These are phyloP conservation scores for Coleophoma crateriformis DNA, from an alignment of 2,329 filamentous ascomycete genomes.

Conservation along the genomic window DNA sequence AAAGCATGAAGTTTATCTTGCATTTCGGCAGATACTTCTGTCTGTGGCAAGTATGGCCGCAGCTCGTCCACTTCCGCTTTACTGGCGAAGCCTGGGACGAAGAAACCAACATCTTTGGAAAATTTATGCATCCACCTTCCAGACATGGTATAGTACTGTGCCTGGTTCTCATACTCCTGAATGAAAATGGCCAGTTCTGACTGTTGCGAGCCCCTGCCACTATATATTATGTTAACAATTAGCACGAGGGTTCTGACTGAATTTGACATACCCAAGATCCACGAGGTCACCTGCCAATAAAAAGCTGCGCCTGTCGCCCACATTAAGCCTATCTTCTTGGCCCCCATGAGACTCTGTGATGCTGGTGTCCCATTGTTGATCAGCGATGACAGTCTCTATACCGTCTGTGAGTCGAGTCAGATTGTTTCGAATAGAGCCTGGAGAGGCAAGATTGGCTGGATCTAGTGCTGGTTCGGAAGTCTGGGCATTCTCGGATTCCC, in stretches of 20 bases:
- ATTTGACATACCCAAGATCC: conserved; percentile 18
- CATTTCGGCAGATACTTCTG: conserved; percentile 27
- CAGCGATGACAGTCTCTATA: not conserved
- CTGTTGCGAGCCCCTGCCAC: conserved; percentile 6
- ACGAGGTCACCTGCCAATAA: conserved; percentile 27
- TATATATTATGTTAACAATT: not conserved
- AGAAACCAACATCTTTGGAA: conserved; percentile 32
- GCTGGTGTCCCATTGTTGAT: not conserved
- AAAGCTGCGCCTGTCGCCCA: conserved; percentile 22
- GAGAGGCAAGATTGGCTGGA: not conserved
- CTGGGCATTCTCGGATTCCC: conserved; percentile 34
- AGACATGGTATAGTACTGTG: conserved; percentile 43
- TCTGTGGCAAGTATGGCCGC: conserved; percentile 36
- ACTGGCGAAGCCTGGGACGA: conserved; percentile 38
- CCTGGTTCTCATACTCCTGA: conserved; percentile 30
- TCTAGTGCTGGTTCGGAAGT: not conserved
- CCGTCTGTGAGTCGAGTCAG: conserved; percentile 2
- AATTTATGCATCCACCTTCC: conserved; percentile 39
- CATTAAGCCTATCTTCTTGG: conserved; percentile 43
- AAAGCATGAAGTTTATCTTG: conserved; percentile 28
- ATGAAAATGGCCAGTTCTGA: conserved; percentile 42
- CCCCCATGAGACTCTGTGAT: conserved; percentile 17
- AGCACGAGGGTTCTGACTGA: no score
- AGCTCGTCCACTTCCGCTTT: conserved; percentile 35
- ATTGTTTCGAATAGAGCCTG: conserved; percentile 7